Base-by-base conservation (phyloP, 139 green algal genomes). In the Desmodesmus armatus region DNA sequence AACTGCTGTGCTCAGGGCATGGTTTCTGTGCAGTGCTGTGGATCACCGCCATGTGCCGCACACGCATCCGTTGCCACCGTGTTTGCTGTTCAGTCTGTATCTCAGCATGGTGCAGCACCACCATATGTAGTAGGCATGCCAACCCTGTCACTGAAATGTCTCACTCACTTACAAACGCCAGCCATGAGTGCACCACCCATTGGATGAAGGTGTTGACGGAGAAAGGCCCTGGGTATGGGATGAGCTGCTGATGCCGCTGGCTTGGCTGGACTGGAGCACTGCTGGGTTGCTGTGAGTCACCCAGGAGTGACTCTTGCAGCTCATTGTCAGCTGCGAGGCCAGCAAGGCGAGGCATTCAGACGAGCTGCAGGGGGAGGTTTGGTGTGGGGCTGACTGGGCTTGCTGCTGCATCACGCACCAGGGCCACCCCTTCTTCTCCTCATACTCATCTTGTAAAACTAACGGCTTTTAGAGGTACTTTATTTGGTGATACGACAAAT, bases 171-270 rank as follows among this genome's bases (percentile, higher is more conserved):
- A 86, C 21, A 3, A 86, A 80, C 5, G 35, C 25, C 37, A 63
- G 37, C 80, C 80, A 86, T 60, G 49, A 65, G 5, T 71, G 37
- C 51, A 72, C 33, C 27, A 86, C 33, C 33, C 4, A 60, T 51
- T 6, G 19, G 44, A 86, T 78, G 51, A 86, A 86, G 0, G 43
- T 69, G 13, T 86, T 51, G 0, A 86, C 4, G 17, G 47, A 31
- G 39, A 86, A 86, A 35, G 80, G 80, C 29, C n/a, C n/a, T n/a
- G 35, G 39, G 69, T 86, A 69, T 51, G 80, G 27, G 17, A 86
- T 86, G 23, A 86, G 62, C 43, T 85, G 74, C 35, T 82, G 74
- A 37, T 39, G 74, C 5, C 33, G 74, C 33, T 23, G 49, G 15
- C 7, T 49, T 23, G 9, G 44, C 41, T 39, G 51, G 11, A 39